Evolutionary conservation across 306 rosid genomes (phyloP).

Genomic region (Prunus mira): DNA sequence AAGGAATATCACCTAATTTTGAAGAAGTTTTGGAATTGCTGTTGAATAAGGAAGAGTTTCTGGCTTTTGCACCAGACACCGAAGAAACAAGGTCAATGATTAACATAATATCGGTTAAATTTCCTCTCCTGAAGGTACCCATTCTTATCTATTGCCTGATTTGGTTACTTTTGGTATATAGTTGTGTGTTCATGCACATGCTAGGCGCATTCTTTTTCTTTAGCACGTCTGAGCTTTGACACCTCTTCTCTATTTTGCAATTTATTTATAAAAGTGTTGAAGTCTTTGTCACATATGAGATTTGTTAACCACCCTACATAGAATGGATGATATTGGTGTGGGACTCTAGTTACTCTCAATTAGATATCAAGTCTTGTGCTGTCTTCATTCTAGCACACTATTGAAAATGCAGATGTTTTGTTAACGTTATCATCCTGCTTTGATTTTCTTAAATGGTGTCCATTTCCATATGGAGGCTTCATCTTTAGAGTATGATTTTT

Average conservation of each 20-base stretch:
- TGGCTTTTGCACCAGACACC: constrained; percentile 86
- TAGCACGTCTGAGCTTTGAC: neutral
- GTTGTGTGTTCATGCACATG: neutral
- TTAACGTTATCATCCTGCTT: neutral
- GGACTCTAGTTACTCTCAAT: neutral
- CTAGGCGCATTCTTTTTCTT: neutral
- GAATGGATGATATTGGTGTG: neutral
- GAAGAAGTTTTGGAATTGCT: constrained; percentile 63
- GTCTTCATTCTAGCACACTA: neutral
- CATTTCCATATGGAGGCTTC: neutral
- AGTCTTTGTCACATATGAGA: neutral
- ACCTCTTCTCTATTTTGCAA: constrained; percentile 2
- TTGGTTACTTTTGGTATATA: neutral
- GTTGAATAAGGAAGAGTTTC: constrained; percentile 49
- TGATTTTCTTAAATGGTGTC: neutral
- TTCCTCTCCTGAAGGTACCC: constrained; percentile 76
- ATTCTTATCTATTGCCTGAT: neutral
- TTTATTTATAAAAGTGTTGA: neutral
- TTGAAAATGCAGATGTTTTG: neutral
- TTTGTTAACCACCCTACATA: neutral
- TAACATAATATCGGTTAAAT: constrained; percentile 57
- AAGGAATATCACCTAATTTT: constrained; percentile 78
- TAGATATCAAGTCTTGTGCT: neutral
- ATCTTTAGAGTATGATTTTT: neutral
- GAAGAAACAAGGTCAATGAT: constrained; percentile 70